Conservation (phyloP, 495 filamentous ascomycete genomes). For the Neurospora sp. region DNA sequence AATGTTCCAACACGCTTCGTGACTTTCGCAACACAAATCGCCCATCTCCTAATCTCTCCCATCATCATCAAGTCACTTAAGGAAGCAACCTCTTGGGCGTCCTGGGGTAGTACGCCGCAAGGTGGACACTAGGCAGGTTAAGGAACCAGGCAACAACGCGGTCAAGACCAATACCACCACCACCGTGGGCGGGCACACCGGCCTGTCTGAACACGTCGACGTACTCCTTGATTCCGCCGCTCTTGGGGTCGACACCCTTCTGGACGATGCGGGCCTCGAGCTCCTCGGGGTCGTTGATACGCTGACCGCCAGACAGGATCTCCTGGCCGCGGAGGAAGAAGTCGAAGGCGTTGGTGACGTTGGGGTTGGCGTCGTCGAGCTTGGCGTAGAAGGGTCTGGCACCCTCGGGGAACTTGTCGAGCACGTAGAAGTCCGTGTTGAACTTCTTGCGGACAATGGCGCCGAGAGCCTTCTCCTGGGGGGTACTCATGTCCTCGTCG, state of each 20-base stretch:
- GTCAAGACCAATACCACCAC: constrained; percentile 81
- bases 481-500: constrained; percentile 71
- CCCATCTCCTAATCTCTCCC: neutral
- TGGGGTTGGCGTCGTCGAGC: constrained; percentile 55
- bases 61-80: constrained; percentile 20
- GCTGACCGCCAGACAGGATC: constrained; percentile 80
- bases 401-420: constrained; percentile 82
- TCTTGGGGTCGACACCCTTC: constrained; percentile 65
- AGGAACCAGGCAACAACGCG: constrained; percentile 83
- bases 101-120: constrained; percentile 69
- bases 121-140: constrained; percentile 69
- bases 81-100: constrained; percentile 77
- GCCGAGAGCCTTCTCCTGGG: constrained; percentile 86
- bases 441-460: constrained; percentile 74
- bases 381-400: constrained; percentile 89
- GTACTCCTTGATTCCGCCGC: constrained; percentile 61
- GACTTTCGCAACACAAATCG: neutral
- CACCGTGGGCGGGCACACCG: constrained; percentile 66
- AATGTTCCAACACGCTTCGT: neutral
- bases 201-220: constrained; percentile 70
- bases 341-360: constrained; percentile 76
- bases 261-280: constrained; percentile 56
- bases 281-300: constrained; percentile 64
- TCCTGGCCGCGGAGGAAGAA: constrained; percentile 90
- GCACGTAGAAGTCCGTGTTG: constrained; percentile 82